Percentiles rank a stretch among this genome's conserved stretches.
Conservation (phyloP, 768 basidiomycete species). For the Terana coerulea region DNA sequence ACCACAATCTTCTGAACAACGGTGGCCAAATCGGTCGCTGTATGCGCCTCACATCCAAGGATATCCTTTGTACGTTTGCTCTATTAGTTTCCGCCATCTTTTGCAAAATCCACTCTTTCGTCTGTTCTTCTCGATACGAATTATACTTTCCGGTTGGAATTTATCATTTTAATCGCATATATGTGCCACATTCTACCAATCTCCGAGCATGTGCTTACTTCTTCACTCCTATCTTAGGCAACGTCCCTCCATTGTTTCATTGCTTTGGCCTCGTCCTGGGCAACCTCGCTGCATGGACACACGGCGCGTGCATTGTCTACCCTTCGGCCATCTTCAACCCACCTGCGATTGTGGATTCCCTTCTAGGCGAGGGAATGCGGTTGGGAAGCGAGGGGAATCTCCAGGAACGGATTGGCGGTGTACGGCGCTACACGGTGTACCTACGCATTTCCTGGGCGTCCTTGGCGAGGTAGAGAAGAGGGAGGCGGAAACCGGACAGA, state of each 20-base stretch:
- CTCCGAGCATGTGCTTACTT: no score
- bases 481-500: constrained; percentile 36
- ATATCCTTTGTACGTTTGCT: constrained; percentile 58
- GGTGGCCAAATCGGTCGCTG: constrained; percentile 63
- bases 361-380: constrained; percentile 64
- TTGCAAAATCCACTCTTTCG: no score
- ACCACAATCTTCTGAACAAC: constrained; percentile 78
- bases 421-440: constrained; percentile 80
- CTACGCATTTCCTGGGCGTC: constrained; percentile 80
- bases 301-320: constrained; percentile 73
- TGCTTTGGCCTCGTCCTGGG: constrained; percentile 87
- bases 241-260: constrained; percentile 81
- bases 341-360: constrained; percentile 61
- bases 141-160: no score
- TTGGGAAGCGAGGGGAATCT: no score
- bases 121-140: no score
- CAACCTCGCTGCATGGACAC: constrained; percentile 74
- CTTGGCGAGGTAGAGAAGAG: constrained; percentile 62
- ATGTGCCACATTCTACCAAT: no score
- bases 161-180: no score
- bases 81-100: neutral
- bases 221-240: no score
- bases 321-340: constrained; percentile 65
- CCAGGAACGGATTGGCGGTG: no score
- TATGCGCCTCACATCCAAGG: constrained; percentile 64